phyloP scores from a whole-genome alignment of 441 rosid genomes.

The Heliophila coronopifolia region DNA sequence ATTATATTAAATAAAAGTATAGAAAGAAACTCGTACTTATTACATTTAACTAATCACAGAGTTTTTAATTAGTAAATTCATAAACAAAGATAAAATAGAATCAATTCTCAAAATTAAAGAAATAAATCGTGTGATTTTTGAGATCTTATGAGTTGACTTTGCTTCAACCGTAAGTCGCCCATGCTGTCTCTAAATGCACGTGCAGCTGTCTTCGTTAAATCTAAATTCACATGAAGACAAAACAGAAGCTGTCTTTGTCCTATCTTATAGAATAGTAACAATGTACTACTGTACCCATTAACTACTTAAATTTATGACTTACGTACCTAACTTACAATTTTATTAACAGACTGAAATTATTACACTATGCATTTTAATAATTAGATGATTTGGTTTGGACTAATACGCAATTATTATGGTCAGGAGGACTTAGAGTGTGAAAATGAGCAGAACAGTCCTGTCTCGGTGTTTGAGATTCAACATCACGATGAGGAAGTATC shows the following conservation, averaged over 20 bases:
- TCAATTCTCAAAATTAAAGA: constrained; percentile 11
- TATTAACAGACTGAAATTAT: not conserved
- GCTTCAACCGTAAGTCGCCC: constrained; percentile 28
- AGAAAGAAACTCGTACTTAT: constrained; percentile 2
- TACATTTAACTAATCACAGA: constrained; percentile 11
- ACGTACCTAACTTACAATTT: too few species aligned
- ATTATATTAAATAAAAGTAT: constrained; percentile 18
- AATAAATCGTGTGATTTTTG: constrained; percentile 13
- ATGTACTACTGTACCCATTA: not conserved
- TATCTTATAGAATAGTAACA: not conserved
- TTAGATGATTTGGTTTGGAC: constrained; percentile 4
- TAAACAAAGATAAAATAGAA: constrained; percentile 10
- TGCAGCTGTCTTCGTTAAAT: constrained; percentile 17
- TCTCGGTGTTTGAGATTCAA: constrained; percentile 40
- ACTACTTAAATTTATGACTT: not conserved
- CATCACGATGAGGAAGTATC: constrained; percentile 38
- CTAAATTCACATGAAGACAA: constrained; percentile 19
- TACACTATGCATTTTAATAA: not conserved
- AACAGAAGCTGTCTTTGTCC: constrained; percentile 24
- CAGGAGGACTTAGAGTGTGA: constrained; percentile 34
- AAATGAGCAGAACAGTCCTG: constrained; percentile 41
- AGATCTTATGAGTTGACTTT: constrained; percentile 30
- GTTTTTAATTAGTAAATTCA: constrained; percentile 15
- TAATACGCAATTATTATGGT: constrained; percentile 23
- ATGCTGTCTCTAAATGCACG: constrained; percentile 28